A percentile compares a stretch with the other conserved stretches of the same genome.
These are phyloP conservation scores for Aegilops bicornis DNA, from an alignment of 176 grass and related monocot genomes.

Conservation along the genomic window DNA sequence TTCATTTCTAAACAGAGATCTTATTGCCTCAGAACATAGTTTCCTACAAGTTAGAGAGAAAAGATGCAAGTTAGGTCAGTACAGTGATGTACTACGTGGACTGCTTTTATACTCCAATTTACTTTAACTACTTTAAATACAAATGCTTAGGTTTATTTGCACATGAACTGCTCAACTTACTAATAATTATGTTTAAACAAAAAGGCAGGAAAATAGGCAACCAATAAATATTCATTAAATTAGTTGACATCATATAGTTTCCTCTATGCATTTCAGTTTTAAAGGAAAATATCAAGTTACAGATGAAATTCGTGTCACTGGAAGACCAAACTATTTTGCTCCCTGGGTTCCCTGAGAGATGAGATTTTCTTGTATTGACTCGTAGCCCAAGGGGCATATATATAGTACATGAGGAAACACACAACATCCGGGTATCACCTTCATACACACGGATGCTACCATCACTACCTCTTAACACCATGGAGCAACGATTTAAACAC, in stretches of 20 bases:
- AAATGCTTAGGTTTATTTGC: background rate
- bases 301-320: slow-evolving; percentile 1
- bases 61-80: slow-evolving; percentile 9
- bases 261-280: background rate
- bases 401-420: too few species aligned
- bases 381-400: too few species aligned
- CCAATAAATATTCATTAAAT: background rate
- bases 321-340: background rate
- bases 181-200: background rate
- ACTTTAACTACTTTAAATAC: background rate
- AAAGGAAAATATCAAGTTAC: background rate
- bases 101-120: slow-evolving; percentile 1
- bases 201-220: background rate
- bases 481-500: background rate
- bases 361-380: too few species aligned
- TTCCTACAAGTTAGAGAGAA: slow-evolving; percentile 49
- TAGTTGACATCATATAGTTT: background rate
- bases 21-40: slow-evolving; percentile 76
- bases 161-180: background rate
- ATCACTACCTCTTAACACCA: too few species aligned
- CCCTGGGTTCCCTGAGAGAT: background rate
- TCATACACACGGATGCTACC: too few species aligned
- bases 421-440: too few species aligned
- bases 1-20: slow-evolving; percentile 79
- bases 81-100: background rate